Percentiles rank a stretch among this genome's conserved stretches.
These are phyloP conservation scores for Poa annua DNA, from an alignment of 176 grass and related monocot genomes.

Conservation along the genomic window DNA sequence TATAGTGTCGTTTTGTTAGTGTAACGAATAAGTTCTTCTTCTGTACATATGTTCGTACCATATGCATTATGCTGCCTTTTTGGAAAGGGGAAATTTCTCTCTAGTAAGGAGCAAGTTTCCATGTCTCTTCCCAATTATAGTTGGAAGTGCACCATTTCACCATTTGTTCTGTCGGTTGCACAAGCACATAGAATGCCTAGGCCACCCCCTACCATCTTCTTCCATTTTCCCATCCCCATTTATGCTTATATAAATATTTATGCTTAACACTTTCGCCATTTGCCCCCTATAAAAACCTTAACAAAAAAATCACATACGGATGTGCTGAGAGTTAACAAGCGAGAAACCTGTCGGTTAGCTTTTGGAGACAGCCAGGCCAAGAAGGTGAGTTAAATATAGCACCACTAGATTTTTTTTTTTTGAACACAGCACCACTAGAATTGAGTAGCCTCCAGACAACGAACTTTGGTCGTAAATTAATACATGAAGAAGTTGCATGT, in stretches of 20 bases:
- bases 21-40: conserved; percentile 19
- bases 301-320: not conserved
- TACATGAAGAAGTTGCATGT: conserved; percentile 12
- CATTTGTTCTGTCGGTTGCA: conserved; percentile 31
- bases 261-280: not conserved
- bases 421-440: not conserved
- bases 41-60: not conserved
- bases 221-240: not conserved
- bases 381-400: not conserved
- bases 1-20: not conserved
- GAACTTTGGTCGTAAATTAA: not conserved
- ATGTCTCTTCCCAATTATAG: not conserved
- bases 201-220: not conserved
- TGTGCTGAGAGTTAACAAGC: not conserved
- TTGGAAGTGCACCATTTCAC: not conserved
- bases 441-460: conserved; percentile 13
- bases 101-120: not conserved
- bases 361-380: not conserved
- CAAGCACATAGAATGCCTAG: not conserved
- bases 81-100: not conserved
- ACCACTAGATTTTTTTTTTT: too few species aligned
- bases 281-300: not conserved
- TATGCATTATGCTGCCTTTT: not conserved
- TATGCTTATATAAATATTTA: not conserved
- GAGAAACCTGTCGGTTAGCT: conserved; percentile 2